A percentile compares a stretch with the other conserved stretches of the same genome.
Evolutionary conservation across 1,284 basidiomycete genomes (phyloP).

Genomic region (Apiotrichum veenhuisii): DNA sequence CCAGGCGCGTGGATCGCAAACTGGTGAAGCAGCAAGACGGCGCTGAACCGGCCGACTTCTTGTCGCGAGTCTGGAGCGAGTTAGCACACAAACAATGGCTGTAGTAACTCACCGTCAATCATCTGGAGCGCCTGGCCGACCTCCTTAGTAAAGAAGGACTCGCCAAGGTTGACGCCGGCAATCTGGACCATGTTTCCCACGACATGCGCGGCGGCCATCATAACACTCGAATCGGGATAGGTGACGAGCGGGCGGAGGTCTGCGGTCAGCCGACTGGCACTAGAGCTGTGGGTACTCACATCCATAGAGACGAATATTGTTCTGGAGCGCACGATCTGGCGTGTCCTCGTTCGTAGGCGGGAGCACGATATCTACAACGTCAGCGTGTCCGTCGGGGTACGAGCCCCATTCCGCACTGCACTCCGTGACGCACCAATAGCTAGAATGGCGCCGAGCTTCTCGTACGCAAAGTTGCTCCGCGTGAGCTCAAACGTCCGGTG

Average conservation of each 20-base stretch:
- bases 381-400: too few relatives aligned
- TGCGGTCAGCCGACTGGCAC: conserved; percentile 9
- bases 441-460: conserved; percentile 52
- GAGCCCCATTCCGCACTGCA: too few relatives aligned
- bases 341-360: conserved; percentile 44
- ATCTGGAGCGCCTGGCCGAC: conserved; percentile 45
- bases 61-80: conserved; percentile 36
- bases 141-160: conserved; percentile 48
- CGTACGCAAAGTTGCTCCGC: conserved; percentile 50
- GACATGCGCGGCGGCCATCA: conserved; percentile 46
- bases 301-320: conserved; percentile 45
- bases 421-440: conserved; percentile 47
- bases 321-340: conserved; percentile 45
- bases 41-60: conserved; percentile 48
- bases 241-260: conserved; percentile 46
- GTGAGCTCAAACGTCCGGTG: conserved; percentile 53
- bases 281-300: conserved; percentile 26
- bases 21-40: conserved; percentile 75
- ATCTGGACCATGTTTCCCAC: conserved; percentile 48
- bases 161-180: conserved; percentile 44
- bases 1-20: conserved; percentile 78
- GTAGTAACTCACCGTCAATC: conserved; percentile 40
- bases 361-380: conserved; percentile 34
- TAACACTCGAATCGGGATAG: conserved; percentile 47
- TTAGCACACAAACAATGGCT: conserved; percentile 4